Evolutionary conservation across 768 basidiomycete species (phyloP).

Genomic region (Termitomyces titanicus): DNA sequence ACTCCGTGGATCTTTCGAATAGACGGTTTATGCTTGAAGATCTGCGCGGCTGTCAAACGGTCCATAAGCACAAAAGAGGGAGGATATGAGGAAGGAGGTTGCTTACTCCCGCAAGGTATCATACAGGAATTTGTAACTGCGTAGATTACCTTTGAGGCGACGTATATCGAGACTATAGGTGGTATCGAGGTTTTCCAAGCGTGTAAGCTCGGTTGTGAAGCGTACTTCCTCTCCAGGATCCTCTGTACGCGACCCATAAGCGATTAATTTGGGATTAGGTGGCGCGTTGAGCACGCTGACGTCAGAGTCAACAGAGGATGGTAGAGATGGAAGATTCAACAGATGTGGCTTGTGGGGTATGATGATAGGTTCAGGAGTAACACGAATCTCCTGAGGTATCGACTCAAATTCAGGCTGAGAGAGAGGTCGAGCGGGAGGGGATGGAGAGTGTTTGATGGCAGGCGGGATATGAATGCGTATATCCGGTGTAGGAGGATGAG

Average conservation of each 20-base stretch:
- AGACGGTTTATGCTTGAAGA: not conserved
- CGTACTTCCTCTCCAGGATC: constrained; percentile 90
- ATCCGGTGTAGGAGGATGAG: not conserved
- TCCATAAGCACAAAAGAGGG: not conserved
- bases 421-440: not conserved
- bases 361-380: not conserved
- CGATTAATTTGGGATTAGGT: not conserved
- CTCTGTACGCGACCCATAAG: constrained; percentile 56
- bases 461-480: not conserved
- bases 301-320: not conserved
- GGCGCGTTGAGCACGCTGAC: constrained; percentile 30
- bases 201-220: constrained; percentile 89
- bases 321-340: not conserved
- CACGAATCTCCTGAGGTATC: not conserved
- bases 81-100: not conserved
- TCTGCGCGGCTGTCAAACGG: not conserved
- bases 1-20: too few relatives aligned
- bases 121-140: constrained; percentile 83
- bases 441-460: not conserved
- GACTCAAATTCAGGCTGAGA: not conserved
- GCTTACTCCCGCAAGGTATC: constrained; percentile 31
- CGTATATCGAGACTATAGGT: constrained; percentile 89
- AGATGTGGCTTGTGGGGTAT: not conserved
- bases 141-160: constrained; percentile 79
- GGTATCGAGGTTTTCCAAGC: constrained; percentile 75